Conservation (phyloP, 257 asterid species). For the Cordia subcordata region DNA sequence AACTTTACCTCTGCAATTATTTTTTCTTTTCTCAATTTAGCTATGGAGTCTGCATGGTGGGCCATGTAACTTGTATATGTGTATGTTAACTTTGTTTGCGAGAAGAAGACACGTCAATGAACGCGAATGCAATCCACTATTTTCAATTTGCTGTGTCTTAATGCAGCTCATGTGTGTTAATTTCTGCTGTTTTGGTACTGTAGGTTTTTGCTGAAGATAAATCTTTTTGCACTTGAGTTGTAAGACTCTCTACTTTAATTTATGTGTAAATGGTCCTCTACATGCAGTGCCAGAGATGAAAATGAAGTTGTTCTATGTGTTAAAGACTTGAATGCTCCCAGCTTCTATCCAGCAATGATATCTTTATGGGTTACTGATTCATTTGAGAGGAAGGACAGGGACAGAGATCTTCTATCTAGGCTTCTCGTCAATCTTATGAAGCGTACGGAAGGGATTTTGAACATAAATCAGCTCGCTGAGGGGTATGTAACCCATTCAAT, state of each 20-base stretch:
- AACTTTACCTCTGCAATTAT: too few relatives aligned
- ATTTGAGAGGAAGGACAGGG: constrained; percentile 80
- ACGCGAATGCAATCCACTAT: too few relatives aligned
- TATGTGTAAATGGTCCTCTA: background rate
- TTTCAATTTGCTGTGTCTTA: too few relatives aligned
- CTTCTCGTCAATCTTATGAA: constrained; percentile 62
- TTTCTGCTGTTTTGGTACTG: background rate
- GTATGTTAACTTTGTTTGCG: too few relatives aligned
- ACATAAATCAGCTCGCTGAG: constrained; percentile 12
- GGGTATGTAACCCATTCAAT: constrained; percentile 14
- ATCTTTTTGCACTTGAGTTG: too few relatives aligned
- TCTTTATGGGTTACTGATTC: constrained; percentile 84
- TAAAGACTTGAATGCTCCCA: constrained; percentile 70
- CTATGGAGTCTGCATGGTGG: too few relatives aligned
- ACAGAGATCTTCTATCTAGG: constrained; percentile 59
- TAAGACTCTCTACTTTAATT: background rate
- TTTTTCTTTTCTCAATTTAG: too few relatives aligned
- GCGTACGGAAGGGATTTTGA: constrained; percentile 26
- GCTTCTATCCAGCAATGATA: constrained; percentile 76
- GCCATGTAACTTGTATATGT: too few relatives aligned
- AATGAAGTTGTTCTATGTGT: constrained; percentile 75
- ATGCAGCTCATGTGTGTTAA: too few relatives aligned
- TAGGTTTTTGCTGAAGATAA: too few relatives aligned
- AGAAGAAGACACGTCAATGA: too few relatives aligned
- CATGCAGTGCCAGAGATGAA: constrained; percentile 74